phyloP scores from a whole-genome alignment of 2,329 filamentous ascomycete genomes.

The Trichoderma brevicompactum region DNA sequence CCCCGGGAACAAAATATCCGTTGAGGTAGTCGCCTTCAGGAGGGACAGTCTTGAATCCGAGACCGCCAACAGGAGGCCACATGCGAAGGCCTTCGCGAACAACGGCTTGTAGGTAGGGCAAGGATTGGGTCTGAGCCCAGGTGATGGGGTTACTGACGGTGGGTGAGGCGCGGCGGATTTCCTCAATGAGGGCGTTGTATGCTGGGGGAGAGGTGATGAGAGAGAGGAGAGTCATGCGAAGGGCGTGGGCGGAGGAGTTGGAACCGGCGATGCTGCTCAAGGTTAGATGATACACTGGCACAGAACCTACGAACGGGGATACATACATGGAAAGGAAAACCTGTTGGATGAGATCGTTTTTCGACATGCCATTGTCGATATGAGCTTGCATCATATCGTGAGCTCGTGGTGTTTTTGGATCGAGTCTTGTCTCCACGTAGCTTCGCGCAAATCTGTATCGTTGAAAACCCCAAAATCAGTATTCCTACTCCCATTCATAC shows the following conservation, averaged over 20 bases:
- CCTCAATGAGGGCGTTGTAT: conserved; percentile 46
- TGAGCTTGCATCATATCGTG: conserved; percentile 31
- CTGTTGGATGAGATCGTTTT: conserved; percentile 28
- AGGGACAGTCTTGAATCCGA: conserved; percentile 60
- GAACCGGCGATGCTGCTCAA: conserved; percentile 58
- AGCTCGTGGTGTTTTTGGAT: conserved; percentile 31
- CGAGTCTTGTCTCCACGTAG: conserved; percentile 35
- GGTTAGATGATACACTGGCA: neutral
- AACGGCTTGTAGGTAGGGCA: conserved; percentile 61
- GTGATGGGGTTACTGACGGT: conserved; percentile 45
- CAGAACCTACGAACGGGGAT: neutral
- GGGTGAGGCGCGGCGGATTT: conserved; percentile 50
- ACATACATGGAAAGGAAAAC: conserved; percentile 28
- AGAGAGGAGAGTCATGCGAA: conserved; percentile 57
- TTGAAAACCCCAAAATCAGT: neutral
- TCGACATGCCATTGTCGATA: conserved; percentile 36
- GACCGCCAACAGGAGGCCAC: conserved; percentile 56
- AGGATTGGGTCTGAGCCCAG: conserved; percentile 52
- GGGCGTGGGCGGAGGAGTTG: conserved; percentile 60
- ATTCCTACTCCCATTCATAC: too few species aligned
- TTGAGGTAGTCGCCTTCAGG: conserved; percentile 57
- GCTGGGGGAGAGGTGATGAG: conserved; percentile 52
- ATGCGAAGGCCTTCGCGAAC: conserved; percentile 61
- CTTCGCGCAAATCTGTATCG: conserved; percentile 30
- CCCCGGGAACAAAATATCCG: conserved; percentile 55